These are phyloP conservation scores for Isabelozyma pseudorhagii DNA, from an alignment of 805 yeast species.

Conservation along the genomic window DNA sequence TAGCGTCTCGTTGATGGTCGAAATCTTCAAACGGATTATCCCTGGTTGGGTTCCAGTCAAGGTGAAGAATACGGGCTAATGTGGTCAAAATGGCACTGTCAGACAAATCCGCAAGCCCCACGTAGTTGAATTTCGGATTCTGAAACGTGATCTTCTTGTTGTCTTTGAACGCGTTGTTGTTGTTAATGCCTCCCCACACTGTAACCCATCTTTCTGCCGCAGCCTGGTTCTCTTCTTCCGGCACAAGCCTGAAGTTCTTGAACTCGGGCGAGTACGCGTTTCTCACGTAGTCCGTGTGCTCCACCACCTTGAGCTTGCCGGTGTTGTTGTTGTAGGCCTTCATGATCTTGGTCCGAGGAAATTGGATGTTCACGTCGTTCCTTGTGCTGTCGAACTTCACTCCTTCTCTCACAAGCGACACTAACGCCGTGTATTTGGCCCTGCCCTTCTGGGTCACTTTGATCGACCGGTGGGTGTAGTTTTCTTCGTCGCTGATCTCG, in stretches of 20 bases:
- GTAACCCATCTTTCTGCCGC: constrained; percentile 41
- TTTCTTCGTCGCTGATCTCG: constrained; percentile 50
- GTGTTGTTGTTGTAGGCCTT: constrained; percentile 23
- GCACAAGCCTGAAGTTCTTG: constrained; percentile 25
- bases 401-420: constrained; percentile 35
- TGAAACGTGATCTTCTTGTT: constrained; percentile 16
- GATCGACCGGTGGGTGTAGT: constrained; percentile 52
- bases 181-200: constrained; percentile 34
- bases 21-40: constrained; percentile 26
- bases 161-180: constrained; percentile 3
- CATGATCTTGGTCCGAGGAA: constrained; percentile 13
- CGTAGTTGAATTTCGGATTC: constrained; percentile 26
- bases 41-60: constrained; percentile 41
- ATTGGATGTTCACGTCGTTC: constrained; percentile 4
- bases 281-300: constrained; percentile 35
- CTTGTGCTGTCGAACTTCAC: constrained; percentile 2
- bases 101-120: constrained; percentile 35
- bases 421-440: constrained; percentile 49
- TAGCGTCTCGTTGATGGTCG: constrained; percentile 31
- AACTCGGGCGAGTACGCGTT: constrained; percentile 39
- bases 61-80: constrained; percentile 37
- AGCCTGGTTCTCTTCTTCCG: constrained; percentile 26
- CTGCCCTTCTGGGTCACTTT: constrained; percentile 51
- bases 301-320: constrained; percentile 16
- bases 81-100: constrained; percentile 41